phyloP scores from a whole-genome alignment of 257 asterid species.

The Solanum lycopersicoides region DNA sequence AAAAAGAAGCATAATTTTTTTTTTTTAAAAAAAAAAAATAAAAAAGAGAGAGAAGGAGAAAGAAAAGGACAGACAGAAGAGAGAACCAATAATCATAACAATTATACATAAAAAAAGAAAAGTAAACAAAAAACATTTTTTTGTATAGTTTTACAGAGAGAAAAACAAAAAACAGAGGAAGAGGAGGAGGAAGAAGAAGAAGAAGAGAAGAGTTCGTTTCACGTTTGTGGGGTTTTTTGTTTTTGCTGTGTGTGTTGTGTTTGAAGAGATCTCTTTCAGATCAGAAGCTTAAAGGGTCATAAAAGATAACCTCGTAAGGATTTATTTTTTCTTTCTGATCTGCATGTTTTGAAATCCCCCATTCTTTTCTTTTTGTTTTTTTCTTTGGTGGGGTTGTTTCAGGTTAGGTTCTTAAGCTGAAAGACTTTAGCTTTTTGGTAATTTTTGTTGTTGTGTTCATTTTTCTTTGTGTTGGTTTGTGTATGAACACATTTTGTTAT shows the following conservation, averaged over 20 bases:
- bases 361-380: not conserved
- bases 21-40: not conserved
- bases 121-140: not conserved
- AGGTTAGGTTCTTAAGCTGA: not conserved
- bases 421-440: not conserved
- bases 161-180: not conserved
- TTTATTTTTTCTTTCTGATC: not conserved
- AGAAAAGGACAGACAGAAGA: not conserved
- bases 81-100: not conserved
- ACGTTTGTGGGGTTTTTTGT: not conserved
- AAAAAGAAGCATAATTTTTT: not conserved
- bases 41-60: not conserved
- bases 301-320: not conserved
- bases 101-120: not conserved
- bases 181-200: not conserved
- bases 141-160: not conserved
- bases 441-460: not conserved
- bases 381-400: slow-evolving; percentile 1
- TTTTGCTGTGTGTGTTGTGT: not conserved
- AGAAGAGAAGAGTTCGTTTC: not conserved
- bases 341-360: not conserved
- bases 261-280: slow-evolving; percentile 4
- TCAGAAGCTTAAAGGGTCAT: not conserved
- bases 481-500: not conserved
- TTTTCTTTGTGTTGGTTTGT: not conserved